Percentiles rank a stretch among this genome's conserved stretches.
Conservation (phyloP, 2,329 filamentous ascomycete genomes). For the Tolypocladium inflatum region DNA sequence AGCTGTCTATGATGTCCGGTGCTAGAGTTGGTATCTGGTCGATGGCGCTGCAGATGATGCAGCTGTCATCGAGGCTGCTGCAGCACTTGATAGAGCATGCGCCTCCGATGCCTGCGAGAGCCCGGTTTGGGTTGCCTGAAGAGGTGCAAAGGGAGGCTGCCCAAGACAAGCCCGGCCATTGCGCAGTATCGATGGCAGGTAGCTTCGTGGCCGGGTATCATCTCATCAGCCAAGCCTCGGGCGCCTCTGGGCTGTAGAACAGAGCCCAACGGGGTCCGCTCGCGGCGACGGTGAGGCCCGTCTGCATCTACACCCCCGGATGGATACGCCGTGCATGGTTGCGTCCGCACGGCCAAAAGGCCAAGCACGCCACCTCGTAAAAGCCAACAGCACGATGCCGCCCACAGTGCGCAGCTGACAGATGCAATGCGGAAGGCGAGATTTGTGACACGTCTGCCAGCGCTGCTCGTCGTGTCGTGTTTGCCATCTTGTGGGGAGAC, state of each 20-base stretch:
- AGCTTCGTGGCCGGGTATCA: background rate
- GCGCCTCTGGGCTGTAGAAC: background rate
- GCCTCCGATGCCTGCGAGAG: background rate
- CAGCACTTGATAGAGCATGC: background rate
- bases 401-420: background rate
- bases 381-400: background rate
- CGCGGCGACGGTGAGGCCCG: background rate
- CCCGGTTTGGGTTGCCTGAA: background rate
- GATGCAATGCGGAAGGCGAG: background rate
- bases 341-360: background rate
- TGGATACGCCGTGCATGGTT: constrained; percentile 3
- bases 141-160: too few relatives aligned
- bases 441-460: background rate
- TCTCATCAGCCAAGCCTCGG: background rate
- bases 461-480: background rate
- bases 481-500: background rate
- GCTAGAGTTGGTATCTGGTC: too few relatives aligned
- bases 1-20: too few relatives aligned
- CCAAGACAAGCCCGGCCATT: background rate
- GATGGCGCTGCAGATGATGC: background rate
- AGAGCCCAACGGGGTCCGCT: background rate
- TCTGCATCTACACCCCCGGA: background rate
- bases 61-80: background rate
- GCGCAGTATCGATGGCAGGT: background rate
- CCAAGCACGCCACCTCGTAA: background rate